Evolutionary conservation across 352 stramenopile species (phyloP).

Genomic region (Phytophthora sojae): DNA sequence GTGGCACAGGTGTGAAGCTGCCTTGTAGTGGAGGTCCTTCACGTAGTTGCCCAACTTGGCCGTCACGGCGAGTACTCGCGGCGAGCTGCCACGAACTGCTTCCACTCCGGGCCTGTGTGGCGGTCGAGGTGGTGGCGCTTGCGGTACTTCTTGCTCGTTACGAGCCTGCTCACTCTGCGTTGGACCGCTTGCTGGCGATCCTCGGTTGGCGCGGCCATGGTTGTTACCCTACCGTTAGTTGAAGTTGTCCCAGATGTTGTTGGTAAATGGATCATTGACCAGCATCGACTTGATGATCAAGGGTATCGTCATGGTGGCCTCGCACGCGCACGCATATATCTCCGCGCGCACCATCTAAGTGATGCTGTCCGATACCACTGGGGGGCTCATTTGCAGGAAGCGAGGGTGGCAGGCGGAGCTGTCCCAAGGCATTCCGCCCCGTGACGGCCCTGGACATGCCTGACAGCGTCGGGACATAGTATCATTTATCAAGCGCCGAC

Average conservation of each 20-base stretch:
- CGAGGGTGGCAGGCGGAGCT: conserved; percentile 13
- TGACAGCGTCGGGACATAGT: conserved; percentile 12
- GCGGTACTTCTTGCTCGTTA: too few species aligned
- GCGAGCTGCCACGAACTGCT: too few species aligned
- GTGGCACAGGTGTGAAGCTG: too few species aligned
- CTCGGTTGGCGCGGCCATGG: too few species aligned
- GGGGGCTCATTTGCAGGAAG: conserved; percentile 30
- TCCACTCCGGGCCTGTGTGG: too few species aligned
- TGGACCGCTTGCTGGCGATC: too few species aligned
- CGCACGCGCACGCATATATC: not conserved
- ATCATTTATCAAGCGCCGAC: conserved; percentile 19
- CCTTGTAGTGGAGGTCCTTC: too few species aligned
- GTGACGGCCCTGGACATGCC: conserved; percentile 17
- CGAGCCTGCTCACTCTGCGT: too few species aligned
- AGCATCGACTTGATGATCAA: not conserved
- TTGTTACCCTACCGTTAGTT: too few species aligned
- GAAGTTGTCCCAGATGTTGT: conserved; percentile 8
- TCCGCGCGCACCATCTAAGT: not conserved
- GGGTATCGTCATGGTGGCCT: not conserved
- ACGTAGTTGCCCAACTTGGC: too few species aligned
- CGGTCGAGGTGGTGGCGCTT: too few species aligned
- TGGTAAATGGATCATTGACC: not conserved
- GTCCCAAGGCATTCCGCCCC: conserved; percentile 7
- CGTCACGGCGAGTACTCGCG: too few species aligned
- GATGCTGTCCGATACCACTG: conserved; percentile 10